Conservation (phyloP, 768 basidiomycete genomes). For the Pilatotrama ljubarskyi region DNA sequence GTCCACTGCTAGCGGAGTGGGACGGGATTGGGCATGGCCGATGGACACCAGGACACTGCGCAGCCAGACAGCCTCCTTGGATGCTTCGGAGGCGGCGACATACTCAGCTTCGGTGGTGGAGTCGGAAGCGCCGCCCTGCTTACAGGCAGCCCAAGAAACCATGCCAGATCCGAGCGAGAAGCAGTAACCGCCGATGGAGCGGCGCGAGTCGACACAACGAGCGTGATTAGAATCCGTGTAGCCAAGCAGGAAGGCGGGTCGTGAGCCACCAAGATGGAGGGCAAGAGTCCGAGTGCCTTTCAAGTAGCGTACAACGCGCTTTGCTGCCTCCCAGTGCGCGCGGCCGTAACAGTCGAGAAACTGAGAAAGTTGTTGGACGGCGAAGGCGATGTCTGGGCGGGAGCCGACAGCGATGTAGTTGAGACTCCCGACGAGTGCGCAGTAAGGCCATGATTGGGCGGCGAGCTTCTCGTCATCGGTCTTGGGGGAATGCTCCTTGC, state of each 20-base stretch:
- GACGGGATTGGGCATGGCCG: slow-evolving; percentile 3
- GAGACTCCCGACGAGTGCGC: slow-evolving; percentile 26
- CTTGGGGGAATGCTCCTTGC: background rate
- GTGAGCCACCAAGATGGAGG: slow-evolving; percentile 15
- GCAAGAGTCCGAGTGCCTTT: slow-evolving; percentile 18
- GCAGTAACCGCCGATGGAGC: slow-evolving; percentile 30
- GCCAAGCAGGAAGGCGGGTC: slow-evolving; percentile 7
- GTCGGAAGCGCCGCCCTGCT: slow-evolving; percentile 26
- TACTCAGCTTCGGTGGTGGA: slow-evolving; percentile 46
- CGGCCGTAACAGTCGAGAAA: slow-evolving; percentile 14
- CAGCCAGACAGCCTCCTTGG: slow-evolving; percentile 32
- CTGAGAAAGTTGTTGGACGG: slow-evolving; percentile 20
- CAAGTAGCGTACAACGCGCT: slow-evolving; percentile 28
- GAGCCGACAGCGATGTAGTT: slow-evolving; percentile 30
- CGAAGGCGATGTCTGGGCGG: slow-evolving; percentile 20
- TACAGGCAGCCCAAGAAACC: slow-evolving; percentile 30
- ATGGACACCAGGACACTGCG: slow-evolving; percentile 24
- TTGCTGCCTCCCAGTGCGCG: slow-evolving; percentile 27
- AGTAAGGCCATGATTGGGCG: slow-evolving; percentile 30
- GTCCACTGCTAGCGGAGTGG: slow-evolving; percentile 32
- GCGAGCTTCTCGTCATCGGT: background rate
- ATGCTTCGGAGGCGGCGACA: slow-evolving; percentile 37
- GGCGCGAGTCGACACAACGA: slow-evolving; percentile 20
- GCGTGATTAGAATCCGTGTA: slow-evolving; percentile 31
- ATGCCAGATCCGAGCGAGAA: slow-evolving; percentile 25